Evolutionary conservation across 352 stramenopile species (phyloP).

Genomic region (Peronospora farinosa): DNA sequence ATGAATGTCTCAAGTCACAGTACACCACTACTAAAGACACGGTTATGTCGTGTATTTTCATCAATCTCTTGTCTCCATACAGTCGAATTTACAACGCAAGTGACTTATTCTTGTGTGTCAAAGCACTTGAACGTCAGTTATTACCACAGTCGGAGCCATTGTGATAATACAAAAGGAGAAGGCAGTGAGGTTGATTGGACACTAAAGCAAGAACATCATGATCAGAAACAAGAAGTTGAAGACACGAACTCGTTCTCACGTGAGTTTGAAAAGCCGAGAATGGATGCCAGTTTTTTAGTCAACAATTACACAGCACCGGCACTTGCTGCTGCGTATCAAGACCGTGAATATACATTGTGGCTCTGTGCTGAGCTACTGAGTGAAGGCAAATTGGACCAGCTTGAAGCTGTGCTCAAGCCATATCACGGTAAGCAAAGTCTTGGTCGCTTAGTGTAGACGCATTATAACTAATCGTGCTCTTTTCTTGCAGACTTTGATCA

Average conservation of each 20-base stretch:
- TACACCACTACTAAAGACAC: background rate
- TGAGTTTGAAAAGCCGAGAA: conserved; percentile 63
- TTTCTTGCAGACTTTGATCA: conserved; percentile 39
- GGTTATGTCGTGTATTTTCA: conserved; percentile 7
- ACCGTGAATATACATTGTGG: conserved; percentile 85
- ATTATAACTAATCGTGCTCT: background rate
- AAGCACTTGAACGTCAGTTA: conserved; percentile 1
- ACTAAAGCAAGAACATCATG: background rate
- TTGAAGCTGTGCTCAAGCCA: conserved; percentile 62
- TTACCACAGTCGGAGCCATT: background rate
- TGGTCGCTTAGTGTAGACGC: background rate
- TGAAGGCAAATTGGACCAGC: conserved; percentile 67
- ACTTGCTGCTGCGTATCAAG: conserved; percentile 91
- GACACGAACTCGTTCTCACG: conserved; percentile 42
- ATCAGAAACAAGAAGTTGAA: conserved; percentile 7
- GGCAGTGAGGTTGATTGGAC: conserved; percentile 1
- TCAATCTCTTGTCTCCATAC: conserved; percentile 3
- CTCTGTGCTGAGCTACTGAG: conserved; percentile 67
- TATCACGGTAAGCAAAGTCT: conserved; percentile 44
- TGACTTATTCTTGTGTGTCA: background rate
- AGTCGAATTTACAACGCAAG: conserved; percentile 15
- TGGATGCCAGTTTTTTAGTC: conserved; percentile 84
- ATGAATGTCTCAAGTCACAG: conserved; percentile 5
- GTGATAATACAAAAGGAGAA: conserved; percentile 1
- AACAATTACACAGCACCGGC: conserved; percentile 95